phyloP scores from a whole-genome alignment of 129 eudicot genomes.

The Dittrichia graveolens region DNA sequence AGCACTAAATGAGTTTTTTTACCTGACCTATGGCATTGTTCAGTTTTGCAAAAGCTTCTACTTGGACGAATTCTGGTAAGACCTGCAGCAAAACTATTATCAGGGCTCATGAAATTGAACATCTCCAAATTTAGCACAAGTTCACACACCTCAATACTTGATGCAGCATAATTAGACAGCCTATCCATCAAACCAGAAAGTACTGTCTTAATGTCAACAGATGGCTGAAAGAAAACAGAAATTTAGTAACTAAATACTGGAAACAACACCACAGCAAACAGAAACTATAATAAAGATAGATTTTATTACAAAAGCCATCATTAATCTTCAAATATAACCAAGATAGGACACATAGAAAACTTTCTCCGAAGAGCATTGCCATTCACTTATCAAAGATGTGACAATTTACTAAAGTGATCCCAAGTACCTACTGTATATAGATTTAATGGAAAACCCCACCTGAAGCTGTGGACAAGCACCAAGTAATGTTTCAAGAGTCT shows the following conservation, averaged over 20 bases:
- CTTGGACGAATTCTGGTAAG: slow-evolving; percentile 90
- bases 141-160: slow-evolving; percentile 77
- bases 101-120: slow-evolving; percentile 23
- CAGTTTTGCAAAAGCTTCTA: slow-evolving; percentile 92
- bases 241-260: slow-evolving; percentile 13
- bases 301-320: slow-evolving; percentile 6
- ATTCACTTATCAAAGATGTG: slow-evolving; percentile 6
- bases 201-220: slow-evolving; percentile 90
- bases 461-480: slow-evolving; percentile 99
- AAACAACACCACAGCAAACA: slow-evolving; percentile 3
- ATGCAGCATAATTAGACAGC: slow-evolving; percentile 96
- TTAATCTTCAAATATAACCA: slow-evolving; percentile 15
- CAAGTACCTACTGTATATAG: background rate
- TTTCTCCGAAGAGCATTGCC: background rate
- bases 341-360: background rate
- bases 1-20: slow-evolving; percentile 27
- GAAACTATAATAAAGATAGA: background rate
- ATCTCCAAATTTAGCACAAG: slow-evolving; percentile 9
- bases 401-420: background rate
- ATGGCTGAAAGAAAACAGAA: slow-evolving; percentile 49
- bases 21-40: slow-evolving; percentile 92
- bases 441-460: slow-evolving; percentile 46
- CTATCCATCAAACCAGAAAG: slow-evolving; percentile 94
- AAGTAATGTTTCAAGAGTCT: slow-evolving; percentile 86
- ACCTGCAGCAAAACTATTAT: slow-evolving; percentile 69